These are phyloP conservation scores for Teunomyces kruisii DNA, from an alignment of 805 yeast genomes.

Conservation along the genomic window DNA sequence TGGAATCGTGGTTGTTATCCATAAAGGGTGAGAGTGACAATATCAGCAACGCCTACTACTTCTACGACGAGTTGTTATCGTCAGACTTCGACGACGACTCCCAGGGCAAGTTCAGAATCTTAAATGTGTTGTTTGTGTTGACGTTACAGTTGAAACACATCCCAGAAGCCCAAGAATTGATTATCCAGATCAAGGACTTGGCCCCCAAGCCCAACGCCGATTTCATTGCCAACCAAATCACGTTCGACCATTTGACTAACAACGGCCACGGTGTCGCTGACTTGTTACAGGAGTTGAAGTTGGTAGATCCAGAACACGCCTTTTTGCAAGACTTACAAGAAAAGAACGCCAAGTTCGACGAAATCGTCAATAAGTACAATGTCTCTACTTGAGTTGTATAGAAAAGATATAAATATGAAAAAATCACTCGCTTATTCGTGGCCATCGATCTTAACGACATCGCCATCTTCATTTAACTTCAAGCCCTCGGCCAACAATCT, in stretches of 20 bases:
- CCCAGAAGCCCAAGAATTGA: constrained; percentile 76
- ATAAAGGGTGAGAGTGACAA: constrained; percentile 42
- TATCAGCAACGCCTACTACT: constrained; percentile 48
- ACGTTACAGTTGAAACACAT: constrained; percentile 76
- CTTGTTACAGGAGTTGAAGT: constrained; percentile 46
- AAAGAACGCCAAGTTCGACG: constrained; percentile 65
- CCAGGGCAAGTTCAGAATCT: constrained; percentile 34
- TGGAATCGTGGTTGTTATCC: constrained; percentile 65
- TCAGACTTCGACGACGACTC: constrained; percentile 38
- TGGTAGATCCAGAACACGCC: constrained; percentile 55
- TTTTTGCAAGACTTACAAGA: constrained; percentile 57
- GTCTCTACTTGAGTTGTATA: constrained; percentile 8
- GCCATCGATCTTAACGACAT: constrained; percentile 28
- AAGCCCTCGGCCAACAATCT: constrained; percentile 61
- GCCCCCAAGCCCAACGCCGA: constrained; percentile 39
- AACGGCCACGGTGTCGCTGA: constrained; percentile 43
- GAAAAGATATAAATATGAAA: background rate
- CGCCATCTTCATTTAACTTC: constrained; percentile 38
- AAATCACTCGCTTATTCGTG: background rate
- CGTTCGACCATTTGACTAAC: constrained; percentile 52
- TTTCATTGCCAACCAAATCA: constrained; percentile 63
- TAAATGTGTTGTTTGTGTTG: constrained; percentile 64
- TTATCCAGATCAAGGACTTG: constrained; percentile 44
- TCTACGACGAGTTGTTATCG: constrained; percentile 79
- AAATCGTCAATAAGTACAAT: constrained; percentile 60